Evolutionary conservation across 768 basidiomycete genomes (phyloP).

Genomic region (Kondoa malvinella): DNA sequence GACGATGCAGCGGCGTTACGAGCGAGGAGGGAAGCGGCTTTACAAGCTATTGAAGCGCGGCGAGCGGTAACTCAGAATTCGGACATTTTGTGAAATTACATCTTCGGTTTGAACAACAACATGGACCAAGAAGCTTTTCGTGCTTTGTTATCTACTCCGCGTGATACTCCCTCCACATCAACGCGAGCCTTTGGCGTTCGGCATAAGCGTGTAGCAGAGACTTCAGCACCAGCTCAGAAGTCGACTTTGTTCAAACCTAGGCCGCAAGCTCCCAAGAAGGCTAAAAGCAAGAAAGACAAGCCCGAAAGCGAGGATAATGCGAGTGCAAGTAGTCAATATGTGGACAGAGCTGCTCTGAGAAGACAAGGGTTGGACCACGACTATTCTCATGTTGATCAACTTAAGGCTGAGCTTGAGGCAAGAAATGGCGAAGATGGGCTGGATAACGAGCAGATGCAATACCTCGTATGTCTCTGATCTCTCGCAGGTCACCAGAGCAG

Average conservation of each 20-base stretch:
- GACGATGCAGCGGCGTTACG: background rate
- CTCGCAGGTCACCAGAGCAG: background rate
- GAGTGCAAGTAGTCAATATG: background rate
- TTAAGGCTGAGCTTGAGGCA: background rate
- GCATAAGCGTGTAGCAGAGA: background rate
- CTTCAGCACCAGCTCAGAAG: background rate
- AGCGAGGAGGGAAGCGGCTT: constrained; percentile 1
- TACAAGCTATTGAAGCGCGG: background rate
- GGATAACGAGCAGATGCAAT: background rate
- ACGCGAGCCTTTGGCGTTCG: background rate
- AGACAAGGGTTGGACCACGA: background rate
- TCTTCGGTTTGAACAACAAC: background rate
- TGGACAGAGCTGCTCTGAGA: background rate
- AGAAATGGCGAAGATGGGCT: background rate
- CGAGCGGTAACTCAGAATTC: background rate
- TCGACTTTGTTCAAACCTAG: background rate
- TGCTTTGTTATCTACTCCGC: background rate
- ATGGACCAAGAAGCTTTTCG: constrained; percentile 7
- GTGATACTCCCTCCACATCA: background rate
- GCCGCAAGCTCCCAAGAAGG: background rate
- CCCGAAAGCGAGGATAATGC: background rate
- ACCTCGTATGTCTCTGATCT: background rate
- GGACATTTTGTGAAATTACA: background rate
- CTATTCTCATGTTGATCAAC: background rate
- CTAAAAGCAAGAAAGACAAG: background rate